These are phyloP conservation scores for Rugonectria rugulosa DNA, from an alignment of 2,329 filamentous ascomycete genomes.

Conservation along the genomic window DNA sequence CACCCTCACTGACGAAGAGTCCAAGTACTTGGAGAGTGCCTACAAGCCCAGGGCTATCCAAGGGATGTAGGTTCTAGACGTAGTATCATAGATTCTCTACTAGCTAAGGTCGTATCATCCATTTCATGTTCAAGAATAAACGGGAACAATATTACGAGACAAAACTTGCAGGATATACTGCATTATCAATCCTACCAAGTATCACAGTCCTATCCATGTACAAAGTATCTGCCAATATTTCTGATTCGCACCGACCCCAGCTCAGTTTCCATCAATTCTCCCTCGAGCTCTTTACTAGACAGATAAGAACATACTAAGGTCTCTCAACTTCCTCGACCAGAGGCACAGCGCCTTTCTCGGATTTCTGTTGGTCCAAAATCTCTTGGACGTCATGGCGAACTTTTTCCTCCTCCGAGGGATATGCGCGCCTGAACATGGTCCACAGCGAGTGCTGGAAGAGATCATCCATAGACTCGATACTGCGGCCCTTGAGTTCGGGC, in stretches of 20 bases:
- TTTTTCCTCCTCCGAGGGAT: constrained; percentile 17
- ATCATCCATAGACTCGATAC: constrained; percentile 19
- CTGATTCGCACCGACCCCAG: neutral
- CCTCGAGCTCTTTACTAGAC: no score
- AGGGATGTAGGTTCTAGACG: constrained; percentile 33
- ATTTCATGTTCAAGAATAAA: no score
- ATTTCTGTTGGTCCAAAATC: constrained; percentile 3
- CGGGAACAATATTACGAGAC: neutral
- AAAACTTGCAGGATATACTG: no score
- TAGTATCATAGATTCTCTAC: no score
- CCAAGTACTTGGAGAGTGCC: constrained; percentile 67
- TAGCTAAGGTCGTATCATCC: no score
- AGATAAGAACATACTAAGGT: no score
- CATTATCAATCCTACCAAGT: no score
- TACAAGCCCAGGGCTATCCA: constrained; percentile 62
- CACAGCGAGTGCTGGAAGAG: constrained; percentile 13
- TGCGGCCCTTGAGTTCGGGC: constrained; percentile 15
- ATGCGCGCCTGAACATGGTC: constrained; percentile 19
- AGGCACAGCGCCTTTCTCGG: neutral
- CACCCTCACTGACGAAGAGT: constrained; percentile 64
- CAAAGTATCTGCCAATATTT: neutral
- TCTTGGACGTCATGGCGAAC: constrained; percentile 15
- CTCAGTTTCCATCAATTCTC: neutral
- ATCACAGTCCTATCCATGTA: no score
- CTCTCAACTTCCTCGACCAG: constrained; percentile 8